Percentiles rank a stretch among this genome's conserved stretches.
These are phyloP conservation scores for Diphasiastrum complanatum DNA, from an alignment of 83 land plant genomes.

Conservation along the genomic window DNA sequence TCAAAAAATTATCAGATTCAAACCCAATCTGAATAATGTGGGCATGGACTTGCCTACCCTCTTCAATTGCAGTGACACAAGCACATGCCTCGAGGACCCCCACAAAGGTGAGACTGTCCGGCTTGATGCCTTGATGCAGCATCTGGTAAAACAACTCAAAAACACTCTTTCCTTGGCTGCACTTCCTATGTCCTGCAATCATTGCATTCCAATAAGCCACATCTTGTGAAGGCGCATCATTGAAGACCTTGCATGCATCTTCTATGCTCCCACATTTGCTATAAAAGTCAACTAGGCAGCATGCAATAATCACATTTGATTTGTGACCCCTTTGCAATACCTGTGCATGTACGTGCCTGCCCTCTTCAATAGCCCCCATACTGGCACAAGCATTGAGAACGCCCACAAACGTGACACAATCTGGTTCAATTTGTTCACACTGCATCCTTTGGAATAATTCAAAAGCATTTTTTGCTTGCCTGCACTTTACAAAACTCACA, in stretches of 20 bases:
- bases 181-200: constrained; percentile 16
- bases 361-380: constrained; percentile 6
- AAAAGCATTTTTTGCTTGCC: no score
- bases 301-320: constrained; percentile 20
- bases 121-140: neutral
- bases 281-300: constrained; percentile 33
- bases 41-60: constrained; percentile 34
- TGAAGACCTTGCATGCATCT: constrained; percentile 24
- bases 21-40: constrained; percentile 21
- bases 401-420: constrained; percentile 1
- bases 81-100: constrained; percentile 6
- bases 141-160: constrained; percentile 19
- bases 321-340: constrained; percentile 19
- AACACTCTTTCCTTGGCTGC: constrained; percentile 25
- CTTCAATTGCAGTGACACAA: constrained; percentile 8
- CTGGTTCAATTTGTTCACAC: constrained; percentile 10
- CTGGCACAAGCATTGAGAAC: constrained; percentile 12
- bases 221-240: constrained; percentile 11
- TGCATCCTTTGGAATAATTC: no score
- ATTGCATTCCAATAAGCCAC: constrained; percentile 36
- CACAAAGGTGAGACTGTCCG: neutral
- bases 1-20: constrained; percentile 15
- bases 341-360: constrained; percentile 26
- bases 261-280: constrained; percentile 21
- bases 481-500: no score